These are phyloP conservation scores for Tricholoma sp. DNA, from an alignment of 768 basidiomycete species.

Conservation along the genomic window DNA sequence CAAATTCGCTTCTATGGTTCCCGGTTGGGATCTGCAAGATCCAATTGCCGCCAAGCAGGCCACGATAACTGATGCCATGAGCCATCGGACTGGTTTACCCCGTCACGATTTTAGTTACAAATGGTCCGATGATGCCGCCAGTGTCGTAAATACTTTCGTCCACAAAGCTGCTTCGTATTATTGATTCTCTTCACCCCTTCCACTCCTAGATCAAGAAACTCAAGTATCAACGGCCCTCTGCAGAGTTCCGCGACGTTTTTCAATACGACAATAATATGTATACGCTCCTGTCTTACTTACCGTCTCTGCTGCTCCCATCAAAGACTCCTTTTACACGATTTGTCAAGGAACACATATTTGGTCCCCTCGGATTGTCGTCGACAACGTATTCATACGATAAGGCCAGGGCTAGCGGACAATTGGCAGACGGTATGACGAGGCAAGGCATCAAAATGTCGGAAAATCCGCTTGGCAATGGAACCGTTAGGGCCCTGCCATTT, in stretches of 20 bases:
- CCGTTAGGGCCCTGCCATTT: slow-evolving; percentile 10
- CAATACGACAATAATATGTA: slow-evolving; percentile 30
- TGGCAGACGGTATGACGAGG: slow-evolving; percentile 24
- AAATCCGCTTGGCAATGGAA: slow-evolving; percentile 16
- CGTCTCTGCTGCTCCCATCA: slow-evolving; percentile 17
- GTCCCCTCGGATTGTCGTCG: slow-evolving; percentile 21
- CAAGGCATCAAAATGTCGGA: slow-evolving; percentile 13
- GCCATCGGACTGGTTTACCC: slow-evolving; percentile 18
- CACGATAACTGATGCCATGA: slow-evolving; percentile 16
- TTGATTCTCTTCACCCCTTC: neutral
- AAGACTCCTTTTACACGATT: slow-evolving; percentile 23
- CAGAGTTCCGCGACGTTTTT: slow-evolving; percentile 23
- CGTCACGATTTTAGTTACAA: slow-evolving; percentile 14
- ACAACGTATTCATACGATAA: slow-evolving; percentile 25
- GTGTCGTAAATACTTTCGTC: slow-evolving; percentile 5
- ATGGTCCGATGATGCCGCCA: slow-evolving; percentile 5
- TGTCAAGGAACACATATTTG: slow-evolving; percentile 27
- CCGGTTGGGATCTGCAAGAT: slow-evolving; percentile 21
- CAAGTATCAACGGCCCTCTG: slow-evolving; percentile 24
- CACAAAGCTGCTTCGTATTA: neutral
- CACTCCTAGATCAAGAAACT: slow-evolving; percentile 15
- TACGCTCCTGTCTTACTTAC: slow-evolving; percentile 22
- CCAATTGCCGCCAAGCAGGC: slow-evolving; percentile 16
- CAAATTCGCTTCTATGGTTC: slow-evolving; percentile 19
- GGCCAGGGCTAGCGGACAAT: slow-evolving; percentile 20